Evolutionary conservation across 306 rosid species (phyloP), one percentile per base, ranked within the genome.

Genomic region (Geum urbanum): DNA sequence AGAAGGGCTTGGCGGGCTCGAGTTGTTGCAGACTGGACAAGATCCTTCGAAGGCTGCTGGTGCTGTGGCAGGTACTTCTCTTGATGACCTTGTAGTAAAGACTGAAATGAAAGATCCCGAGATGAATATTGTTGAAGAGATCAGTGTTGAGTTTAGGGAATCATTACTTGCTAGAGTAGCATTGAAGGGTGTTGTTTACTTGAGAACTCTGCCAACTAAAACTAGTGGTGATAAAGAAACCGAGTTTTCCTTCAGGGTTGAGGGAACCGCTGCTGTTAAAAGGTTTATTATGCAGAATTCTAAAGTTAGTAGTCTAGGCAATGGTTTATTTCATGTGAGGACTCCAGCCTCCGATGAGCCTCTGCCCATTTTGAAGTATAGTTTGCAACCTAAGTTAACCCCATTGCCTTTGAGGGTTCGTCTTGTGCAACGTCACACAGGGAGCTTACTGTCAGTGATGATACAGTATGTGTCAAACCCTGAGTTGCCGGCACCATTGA

Each of bases 381-480:
- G 97, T 69, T 62, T 94, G 79, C 72, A 85, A 51, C 99, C 99
- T 0, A 81, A 85, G 83, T 81, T 82, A 73, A 87, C 96, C 5
- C 97, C 99, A 18, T 73, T 94, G 87, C 99, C 99, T 56, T 74
- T 91, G 84, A 84, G 99, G 80, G 88, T 91, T 79, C 89, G 96
- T 2, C 95, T 94, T 69, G 59, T 86, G 54, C 90, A 89, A 79
- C 95, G 97, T 11, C 97, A 84, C 55, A 89, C 91, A 0, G 95
- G 99, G 64, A 90, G 89, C 75, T 81, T 94, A 67, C 85, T 94
- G 18, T 88, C 96, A 63, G 88, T 91, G 71, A 94, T 94, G 99
- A 84, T 94, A 71, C 99, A 94, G 61, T 94, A 91, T 67, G 88
- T 77, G 46, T 80, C 84, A 7, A 91, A 86, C 78, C 99, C 96